Evolutionary conservation across 371 early-diverging fungal species (phyloP), one percentile per base, ranked within the genome.

Genomic region (Dinochytrium kinnereticum): DNA sequence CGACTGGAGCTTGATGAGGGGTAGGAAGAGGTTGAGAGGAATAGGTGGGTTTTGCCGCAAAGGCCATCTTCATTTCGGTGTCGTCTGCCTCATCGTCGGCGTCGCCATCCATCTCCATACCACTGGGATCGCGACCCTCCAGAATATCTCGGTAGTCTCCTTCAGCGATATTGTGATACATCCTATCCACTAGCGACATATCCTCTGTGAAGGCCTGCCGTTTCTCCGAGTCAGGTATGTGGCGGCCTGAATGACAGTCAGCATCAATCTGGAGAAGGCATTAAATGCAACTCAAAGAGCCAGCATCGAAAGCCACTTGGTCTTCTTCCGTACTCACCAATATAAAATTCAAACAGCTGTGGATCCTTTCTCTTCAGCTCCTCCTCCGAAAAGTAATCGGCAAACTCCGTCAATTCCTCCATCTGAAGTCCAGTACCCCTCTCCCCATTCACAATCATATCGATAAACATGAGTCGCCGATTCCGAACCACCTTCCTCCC

Each of bases 131-230:
- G 33, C 24, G 30, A 31, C 10, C 53, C 19, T 68, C 72, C 7
- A 69, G 57, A 1, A 0, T 13, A 28, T 66, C 67, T 19, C 50
- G 33, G 39, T 61, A 65, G n/a, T 28, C 68, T 2, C 67, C 3
- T 28, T 74, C 75, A 49, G 71, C 79, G 1, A 78, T 75, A 38
- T 69, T 38, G 17, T 44, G 53, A 44, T 40, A 75, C 49, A 78
- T 75, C 7, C 79, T 38, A n/a, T 78, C 76, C 0, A 75, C 73
- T 5, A 75, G 70, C 0, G 30, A 19, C 51, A 75, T 59, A 17
- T 7, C 13, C 0, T 21, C 21, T 24, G 51, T 36, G 40, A 75
- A 78, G 17, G 76, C 64, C 39, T 61, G 15, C 28, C 30, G n/a
- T 39, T 40, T 34, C 33, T 72, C 73, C 7, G 37, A 19, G 1